Evolutionary conservation across 495 filamentous ascomycete species (phyloP), one percentile per base, ranked within the genome.

Genomic region (Daldinia concentrica): DNA sequence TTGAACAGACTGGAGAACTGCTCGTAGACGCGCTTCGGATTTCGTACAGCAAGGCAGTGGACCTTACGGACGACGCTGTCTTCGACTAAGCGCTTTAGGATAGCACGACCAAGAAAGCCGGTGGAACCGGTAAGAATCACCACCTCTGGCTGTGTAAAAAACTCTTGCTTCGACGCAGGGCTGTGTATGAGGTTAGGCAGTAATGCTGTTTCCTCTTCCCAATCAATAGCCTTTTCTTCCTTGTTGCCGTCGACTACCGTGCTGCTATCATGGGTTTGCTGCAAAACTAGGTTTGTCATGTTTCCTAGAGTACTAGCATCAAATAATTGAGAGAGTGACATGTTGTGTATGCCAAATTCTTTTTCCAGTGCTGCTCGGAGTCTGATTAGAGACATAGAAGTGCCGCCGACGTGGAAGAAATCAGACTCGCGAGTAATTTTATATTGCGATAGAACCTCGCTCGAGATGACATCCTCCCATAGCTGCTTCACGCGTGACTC

Each of bases 381-480:
- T 0, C 62, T 41, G 43, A 84, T 52, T 3, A 82, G 62, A 7
- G 76, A 50, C 12, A 82, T 50, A 0, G 82, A 84, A 15, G 66
- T 79, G 2, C 82, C 82, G 9, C 82, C 82, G 11, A 79, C 64
- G 43, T 73, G 58, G 76, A 84, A 83, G 68, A 83, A 84, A 43
- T 80, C 77, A 0, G 79, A 65, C 1, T 55, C 19, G 34, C 50
- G 4, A 14, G 19, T 32, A 7, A 79, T 71, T 4, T 22, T 22
- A 8, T 37, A 24, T 1, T 48, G 17, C 29, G 30, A 62, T 30
- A 4, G 15, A 45, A 62, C 17, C 2, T 26, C 14, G 41, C 58
- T 34, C 22, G 58, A 48, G 12, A 73, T 63, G 17, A 69, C 32
- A 1, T 62, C 48, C 1, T 6, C 29, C 72, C 72, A 74, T 1